A percentile compares a stretch with the other conserved stretches of the same genome.
Evolutionary conservation across 768 basidiomycete genomes (phyloP).

Genomic region (Tylopilus sp.): DNA sequence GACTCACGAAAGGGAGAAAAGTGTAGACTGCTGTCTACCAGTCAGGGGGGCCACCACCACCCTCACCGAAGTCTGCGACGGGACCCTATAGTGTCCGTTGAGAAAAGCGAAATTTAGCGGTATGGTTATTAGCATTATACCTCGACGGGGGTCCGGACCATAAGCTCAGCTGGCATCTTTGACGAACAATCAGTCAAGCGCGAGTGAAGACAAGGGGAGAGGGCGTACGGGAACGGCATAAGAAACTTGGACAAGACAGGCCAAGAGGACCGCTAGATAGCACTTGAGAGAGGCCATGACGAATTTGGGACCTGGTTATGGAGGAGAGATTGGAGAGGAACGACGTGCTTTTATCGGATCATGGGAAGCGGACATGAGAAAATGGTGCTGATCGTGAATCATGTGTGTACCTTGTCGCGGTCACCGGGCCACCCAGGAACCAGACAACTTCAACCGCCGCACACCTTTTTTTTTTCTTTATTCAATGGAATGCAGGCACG

Average conservation of each 20-base stretch:
- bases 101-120: neutral
- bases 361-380: constrained; percentile 20
- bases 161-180: constrained; percentile 13
- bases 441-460: constrained; percentile 23
- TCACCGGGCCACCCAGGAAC: constrained; percentile 25
- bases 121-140: constrained; percentile 8
- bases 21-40: constrained; percentile 19
- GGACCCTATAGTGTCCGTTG: constrained; percentile 17
- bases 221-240: constrained; percentile 22
- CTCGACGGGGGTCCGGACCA: neutral
- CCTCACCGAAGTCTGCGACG: constrained; percentile 19
- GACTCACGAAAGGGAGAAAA: constrained; percentile 9
- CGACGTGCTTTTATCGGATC: constrained; percentile 21
- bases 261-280: constrained; percentile 20
- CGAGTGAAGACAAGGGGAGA: too few species aligned
- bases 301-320: constrained; percentile 1
- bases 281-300: constrained; percentile 22
- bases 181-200: neutral
- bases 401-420: constrained; percentile 16
- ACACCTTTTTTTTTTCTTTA: constrained; percentile 14
- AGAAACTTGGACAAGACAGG: constrained; percentile 20
- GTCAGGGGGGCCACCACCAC: constrained; percentile 20
- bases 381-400: constrained; percentile 18
- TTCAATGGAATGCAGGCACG: constrained; percentile 24
- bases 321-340: neutral